These are phyloP conservation scores for Paraphaeosphaeria minitans DNA, from an alignment of 2,329 filamentous ascomycete genomes.

Conservation along the genomic window DNA sequence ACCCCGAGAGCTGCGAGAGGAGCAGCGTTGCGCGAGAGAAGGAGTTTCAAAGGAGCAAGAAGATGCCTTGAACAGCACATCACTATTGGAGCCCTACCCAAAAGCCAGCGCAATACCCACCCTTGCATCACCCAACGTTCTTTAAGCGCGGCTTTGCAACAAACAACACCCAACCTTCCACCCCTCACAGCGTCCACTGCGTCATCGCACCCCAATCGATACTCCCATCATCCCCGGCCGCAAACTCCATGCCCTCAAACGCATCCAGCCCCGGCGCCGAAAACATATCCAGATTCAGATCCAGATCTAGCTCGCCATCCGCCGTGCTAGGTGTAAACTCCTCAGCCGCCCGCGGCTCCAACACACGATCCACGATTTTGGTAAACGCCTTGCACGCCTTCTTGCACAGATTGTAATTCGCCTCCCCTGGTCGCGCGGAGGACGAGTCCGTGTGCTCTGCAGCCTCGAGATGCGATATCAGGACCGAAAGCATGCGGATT, in stretches of 20 bases:
- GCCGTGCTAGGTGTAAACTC: constrained; percentile 20
- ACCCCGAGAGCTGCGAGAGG: constrained; percentile 23
- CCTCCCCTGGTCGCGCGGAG: constrained; percentile 40
- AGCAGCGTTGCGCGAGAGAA: constrained; percentile 19
- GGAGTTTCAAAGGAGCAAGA: background rate
- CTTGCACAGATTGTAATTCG: constrained; percentile 41
- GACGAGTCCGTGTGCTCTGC: constrained; percentile 34
- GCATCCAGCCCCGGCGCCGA: constrained; percentile 34
- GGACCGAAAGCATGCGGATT: constrained; percentile 48
- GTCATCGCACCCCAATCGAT: constrained; percentile 25
- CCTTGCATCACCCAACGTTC: background rate
- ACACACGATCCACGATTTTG: constrained; percentile 36
- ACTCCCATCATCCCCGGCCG: constrained; percentile 18
- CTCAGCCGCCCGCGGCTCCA: constrained; percentile 25
- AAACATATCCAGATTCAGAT: constrained; percentile 29
- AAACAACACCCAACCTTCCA: background rate
- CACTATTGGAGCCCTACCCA: background rate
- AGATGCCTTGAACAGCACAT: background rate
- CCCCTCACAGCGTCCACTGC: constrained; percentile 30
- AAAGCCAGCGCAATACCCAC: background rate
- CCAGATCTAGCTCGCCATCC: constrained; percentile 18
- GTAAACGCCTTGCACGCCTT: constrained; percentile 39
- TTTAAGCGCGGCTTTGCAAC: background rate
- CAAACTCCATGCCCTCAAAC: constrained; percentile 37
- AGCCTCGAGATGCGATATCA: constrained; percentile 48